A percentile compares a stretch with the other conserved stretches of the same genome.
Evolutionary conservation across 768 basidiomycete species (phyloP).

Genomic region (Termitomyces sp.): DNA sequence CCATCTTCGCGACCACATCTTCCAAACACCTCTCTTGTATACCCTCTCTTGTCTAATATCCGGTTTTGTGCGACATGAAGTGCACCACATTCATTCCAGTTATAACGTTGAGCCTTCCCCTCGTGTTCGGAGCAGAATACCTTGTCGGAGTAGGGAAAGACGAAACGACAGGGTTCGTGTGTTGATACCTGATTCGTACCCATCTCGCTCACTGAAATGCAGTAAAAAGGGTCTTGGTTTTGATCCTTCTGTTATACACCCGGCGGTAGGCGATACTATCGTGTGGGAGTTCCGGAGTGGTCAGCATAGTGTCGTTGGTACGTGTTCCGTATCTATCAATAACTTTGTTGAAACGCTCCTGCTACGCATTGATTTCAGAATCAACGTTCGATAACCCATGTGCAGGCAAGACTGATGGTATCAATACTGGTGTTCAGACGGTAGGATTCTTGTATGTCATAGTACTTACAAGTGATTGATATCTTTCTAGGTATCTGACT

Average conservation of each 20-base stretch:
- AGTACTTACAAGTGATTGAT: neutral
- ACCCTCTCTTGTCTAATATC: neutral
- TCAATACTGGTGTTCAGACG: constrained; percentile 30
- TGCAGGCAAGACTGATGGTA: constrained; percentile 25
- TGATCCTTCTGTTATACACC: constrained; percentile 36
- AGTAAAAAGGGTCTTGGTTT: constrained; percentile 40
- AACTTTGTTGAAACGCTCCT: too few relatives aligned
- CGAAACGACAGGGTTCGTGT: constrained; percentile 36
- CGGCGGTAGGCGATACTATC: constrained; percentile 30
- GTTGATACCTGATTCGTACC: neutral
- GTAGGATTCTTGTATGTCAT: constrained; percentile 14
- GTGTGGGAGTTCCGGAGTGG: constrained; percentile 37
- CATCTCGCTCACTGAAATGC: neutral
- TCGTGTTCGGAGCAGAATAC: constrained; percentile 26
- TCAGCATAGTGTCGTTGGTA: constrained; percentile 35
- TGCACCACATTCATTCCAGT: constrained; percentile 7
- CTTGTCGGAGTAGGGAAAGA: constrained; percentile 38
- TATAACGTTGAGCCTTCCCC: constrained; percentile 15
- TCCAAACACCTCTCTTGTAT: neutral
- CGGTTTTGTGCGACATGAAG: constrained; percentile 8
- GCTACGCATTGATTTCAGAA: constrained; percentile 26
- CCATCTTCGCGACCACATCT: too few relatives aligned
- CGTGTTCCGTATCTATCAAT: too few relatives aligned
- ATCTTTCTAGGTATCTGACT: constrained; percentile 24
- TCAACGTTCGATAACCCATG: constrained; percentile 36